phyloP scores from a whole-genome alignment of 306 rosid species.

The Phaseolus lunatus region DNA sequence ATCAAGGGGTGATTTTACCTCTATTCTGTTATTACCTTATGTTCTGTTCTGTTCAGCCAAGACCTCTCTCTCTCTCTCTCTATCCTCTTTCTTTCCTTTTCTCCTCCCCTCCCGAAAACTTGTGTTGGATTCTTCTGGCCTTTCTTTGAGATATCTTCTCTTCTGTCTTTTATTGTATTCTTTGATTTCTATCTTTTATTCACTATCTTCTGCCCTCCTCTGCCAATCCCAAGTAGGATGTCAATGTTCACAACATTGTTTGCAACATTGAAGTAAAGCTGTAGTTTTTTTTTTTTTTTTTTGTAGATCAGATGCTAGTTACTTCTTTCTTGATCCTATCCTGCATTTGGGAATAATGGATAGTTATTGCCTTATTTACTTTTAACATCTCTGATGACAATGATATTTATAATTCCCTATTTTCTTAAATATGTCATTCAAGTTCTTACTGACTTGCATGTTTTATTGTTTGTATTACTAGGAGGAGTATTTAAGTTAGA shows the following conservation, averaged over 20 bases:
- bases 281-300: not conserved
- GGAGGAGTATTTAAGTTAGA: constrained; percentile 98
- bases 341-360: not conserved
- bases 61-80: not conserved
- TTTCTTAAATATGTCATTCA: not conserved
- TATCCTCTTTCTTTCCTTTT: not conserved
- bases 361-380: not conserved
- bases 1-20: not conserved
- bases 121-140: not conserved
- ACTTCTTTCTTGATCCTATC: constrained; percentile 14
- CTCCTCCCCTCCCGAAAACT: not conserved
- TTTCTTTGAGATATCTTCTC: not conserved
- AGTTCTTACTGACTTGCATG: constrained; percentile 5
- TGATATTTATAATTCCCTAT: not conserved
- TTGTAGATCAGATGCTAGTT: not conserved
- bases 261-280: not conserved
- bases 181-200: not conserved
- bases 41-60: not conserved
- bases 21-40: not conserved
- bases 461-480: constrained; percentile 47
- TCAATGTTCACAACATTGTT: not conserved
- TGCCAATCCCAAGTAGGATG: not conserved
- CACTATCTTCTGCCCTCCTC: not conserved
- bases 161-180: not conserved
- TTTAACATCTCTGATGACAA: not conserved